Conservation (phyloP, 2,329 filamentous ascomycete genomes). For the Microdochium nivale region DNA sequence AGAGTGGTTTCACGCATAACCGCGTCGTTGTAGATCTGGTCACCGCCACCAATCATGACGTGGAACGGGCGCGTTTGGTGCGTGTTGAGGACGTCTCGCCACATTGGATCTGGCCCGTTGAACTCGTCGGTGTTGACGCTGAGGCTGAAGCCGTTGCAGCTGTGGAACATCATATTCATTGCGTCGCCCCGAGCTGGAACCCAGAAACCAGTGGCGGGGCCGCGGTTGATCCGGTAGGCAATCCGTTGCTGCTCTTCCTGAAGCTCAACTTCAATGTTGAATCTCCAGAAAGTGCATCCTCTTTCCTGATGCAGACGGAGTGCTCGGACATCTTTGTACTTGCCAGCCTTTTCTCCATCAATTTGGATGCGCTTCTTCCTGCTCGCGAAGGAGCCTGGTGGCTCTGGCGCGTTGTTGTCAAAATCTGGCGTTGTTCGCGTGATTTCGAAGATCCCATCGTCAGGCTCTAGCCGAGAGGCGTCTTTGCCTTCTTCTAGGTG, state of each 20-base stretch:
- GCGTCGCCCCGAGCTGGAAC: slow-evolving; percentile 74
- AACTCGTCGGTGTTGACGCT: slow-evolving; percentile 71
- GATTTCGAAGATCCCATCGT: slow-evolving; percentile 74
- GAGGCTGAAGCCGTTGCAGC: slow-evolving; percentile 89
- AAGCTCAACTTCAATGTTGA: slow-evolving; percentile 90
- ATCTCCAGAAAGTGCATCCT: slow-evolving; percentile 93
- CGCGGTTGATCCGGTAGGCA: slow-evolving; percentile 90
- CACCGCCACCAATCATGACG: slow-evolving; percentile 94
- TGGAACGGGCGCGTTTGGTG: slow-evolving; percentile 92
- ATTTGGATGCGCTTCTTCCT: slow-evolving; percentile 42
- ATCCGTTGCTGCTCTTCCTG: slow-evolving; percentile 70
- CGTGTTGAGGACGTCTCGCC: slow-evolving; percentile 89
- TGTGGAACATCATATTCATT: slow-evolving; percentile 99
- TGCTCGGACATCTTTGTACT: slow-evolving; percentile 76
- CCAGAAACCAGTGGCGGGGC: slow-evolving; percentile 87
- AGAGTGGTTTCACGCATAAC: slow-evolving; percentile 65
- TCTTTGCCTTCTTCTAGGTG: slow-evolving; percentile 72
- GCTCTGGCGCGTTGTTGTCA: slow-evolving; percentile 34
- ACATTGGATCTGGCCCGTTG: slow-evolving; percentile 89
- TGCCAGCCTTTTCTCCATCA: slow-evolving; percentile 74
- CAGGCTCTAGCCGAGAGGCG: slow-evolving; percentile 69
- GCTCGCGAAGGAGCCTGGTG: slow-evolving; percentile 43
- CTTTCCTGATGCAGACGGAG: slow-evolving; percentile 76
- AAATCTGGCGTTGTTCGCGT: slow-evolving; percentile 45
- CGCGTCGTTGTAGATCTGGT: slow-evolving; percentile 93